phyloP scores from a whole-genome alignment of 768 basidiomycete genomes.

The Podaxis pistillaris region DNA sequence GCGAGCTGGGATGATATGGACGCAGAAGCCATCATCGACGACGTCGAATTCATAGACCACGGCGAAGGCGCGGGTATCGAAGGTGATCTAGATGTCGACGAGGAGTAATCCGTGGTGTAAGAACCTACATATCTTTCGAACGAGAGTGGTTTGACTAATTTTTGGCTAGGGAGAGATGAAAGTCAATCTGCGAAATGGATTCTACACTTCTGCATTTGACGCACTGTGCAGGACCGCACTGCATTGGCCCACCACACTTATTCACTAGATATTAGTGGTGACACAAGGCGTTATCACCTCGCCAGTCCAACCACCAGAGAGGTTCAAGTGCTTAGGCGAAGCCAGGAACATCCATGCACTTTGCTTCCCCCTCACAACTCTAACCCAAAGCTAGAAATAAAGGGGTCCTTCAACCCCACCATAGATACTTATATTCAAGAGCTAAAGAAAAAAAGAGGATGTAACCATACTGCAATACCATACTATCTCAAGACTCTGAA shows the following conservation, averaged over 20 bases:
- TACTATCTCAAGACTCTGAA: not conserved
- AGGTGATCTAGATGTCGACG: constrained; percentile 51
- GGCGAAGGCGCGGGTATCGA: constrained; percentile 68
- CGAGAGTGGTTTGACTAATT: too few species aligned
- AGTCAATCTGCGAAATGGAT: too few species aligned
- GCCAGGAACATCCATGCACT: too few species aligned
- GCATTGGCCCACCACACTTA: too few species aligned
- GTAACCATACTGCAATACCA: not conserved
- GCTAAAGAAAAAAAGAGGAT: constrained; percentile 1
- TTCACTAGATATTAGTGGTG: not conserved
- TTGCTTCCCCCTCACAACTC: too few species aligned
- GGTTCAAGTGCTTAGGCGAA: too few species aligned
- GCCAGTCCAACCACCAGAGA: too few species aligned
- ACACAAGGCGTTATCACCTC: not conserved
- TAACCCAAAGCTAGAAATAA: too few species aligned
- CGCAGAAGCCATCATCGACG: constrained; percentile 44
- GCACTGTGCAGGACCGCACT: too few species aligned
- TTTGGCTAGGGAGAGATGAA: too few species aligned
- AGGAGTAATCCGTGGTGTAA: not conserved
- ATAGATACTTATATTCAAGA: constrained; percentile 4
- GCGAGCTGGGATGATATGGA: constrained; percentile 33
- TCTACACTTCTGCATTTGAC: too few species aligned
- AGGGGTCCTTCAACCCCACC: not conserved
- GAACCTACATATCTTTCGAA: too few species aligned
- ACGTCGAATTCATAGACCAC: constrained; percentile 60